Evolutionary conservation across 441 rosid genomes (phyloP).

Genomic region (Capsella rubella): DNA sequence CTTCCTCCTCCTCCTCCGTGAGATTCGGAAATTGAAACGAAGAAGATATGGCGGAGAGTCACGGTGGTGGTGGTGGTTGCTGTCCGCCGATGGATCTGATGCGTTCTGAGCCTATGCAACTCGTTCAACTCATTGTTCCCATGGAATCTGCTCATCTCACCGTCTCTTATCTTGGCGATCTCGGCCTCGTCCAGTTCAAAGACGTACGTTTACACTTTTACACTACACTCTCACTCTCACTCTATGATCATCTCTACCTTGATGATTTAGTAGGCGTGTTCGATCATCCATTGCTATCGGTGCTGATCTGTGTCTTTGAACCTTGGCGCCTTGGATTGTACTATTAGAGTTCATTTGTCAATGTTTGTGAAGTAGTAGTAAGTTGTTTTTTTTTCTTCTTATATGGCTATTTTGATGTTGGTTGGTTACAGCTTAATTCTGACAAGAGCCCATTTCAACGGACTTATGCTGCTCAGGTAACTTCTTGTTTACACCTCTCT

Average conservation of each 20-base stretch:
- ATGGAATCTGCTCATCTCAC: constrained; percentile 87
- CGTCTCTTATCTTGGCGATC: constrained; percentile 85
- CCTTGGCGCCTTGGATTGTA: neutral
- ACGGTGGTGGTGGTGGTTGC: constrained; percentile 58
- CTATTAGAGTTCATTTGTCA: neutral
- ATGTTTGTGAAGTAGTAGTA: neutral
- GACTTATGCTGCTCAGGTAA: constrained; percentile 90
- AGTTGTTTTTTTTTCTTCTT: neutral
- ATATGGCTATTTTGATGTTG: constrained; percentile 14
- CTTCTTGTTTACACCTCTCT: neutral
- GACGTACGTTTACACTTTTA: constrained; percentile 59
- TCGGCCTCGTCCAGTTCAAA: constrained; percentile 88
- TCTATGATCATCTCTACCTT: neutral
- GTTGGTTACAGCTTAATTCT: constrained; percentile 72
- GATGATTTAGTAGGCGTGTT: neutral
- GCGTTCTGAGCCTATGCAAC: constrained; percentile 88
- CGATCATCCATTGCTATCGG: constrained; percentile 9
- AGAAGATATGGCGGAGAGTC: constrained; percentile 52
- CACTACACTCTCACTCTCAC: neutral
- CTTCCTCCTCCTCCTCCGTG: neutral
- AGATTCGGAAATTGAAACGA: neutral
- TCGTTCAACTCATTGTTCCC: constrained; percentile 84
- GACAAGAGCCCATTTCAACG: constrained; percentile 94
- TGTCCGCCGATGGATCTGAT: constrained; percentile 93
- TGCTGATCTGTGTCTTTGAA: neutral